phyloP scores from a whole-genome alignment of 169 alveolate genomes.

The Plasmodium vivax region DNA sequence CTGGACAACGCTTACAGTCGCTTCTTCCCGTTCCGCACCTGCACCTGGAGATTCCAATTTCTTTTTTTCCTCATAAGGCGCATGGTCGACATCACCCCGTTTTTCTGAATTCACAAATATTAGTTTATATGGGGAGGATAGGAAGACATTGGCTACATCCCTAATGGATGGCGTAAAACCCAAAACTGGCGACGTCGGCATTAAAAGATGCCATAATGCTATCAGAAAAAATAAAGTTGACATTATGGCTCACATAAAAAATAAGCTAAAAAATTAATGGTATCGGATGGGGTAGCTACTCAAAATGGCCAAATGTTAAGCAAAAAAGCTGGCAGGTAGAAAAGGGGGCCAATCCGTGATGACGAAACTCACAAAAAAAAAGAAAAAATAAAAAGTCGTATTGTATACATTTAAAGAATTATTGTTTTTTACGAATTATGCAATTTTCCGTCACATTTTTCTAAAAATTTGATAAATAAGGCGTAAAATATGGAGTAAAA shows the following conservation, averaged over 20 bases:
- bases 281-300: not conserved
- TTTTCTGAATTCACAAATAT: not conserved
- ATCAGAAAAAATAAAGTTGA: not conserved
- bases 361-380: not conserved
- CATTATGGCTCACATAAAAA: not conserved
- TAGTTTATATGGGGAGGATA: not conserved
- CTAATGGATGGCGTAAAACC: constrained; percentile 4
- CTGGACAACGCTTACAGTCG: not conserved
- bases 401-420: not conserved
- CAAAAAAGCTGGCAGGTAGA: not conserved
- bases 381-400: not conserved
- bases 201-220: not conserved
- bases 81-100: not conserved
- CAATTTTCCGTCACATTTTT: not conserved
- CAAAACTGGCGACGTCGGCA: not conserved
- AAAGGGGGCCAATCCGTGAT: not conserved
- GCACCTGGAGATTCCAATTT: not conserved
- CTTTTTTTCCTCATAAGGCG: not conserved
- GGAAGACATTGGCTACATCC: not conserved
- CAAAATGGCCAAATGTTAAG: not conserved
- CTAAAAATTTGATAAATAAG: not conserved
- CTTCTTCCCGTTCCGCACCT: not conserved
- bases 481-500: not conserved
- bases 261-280: not conserved
- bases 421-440: not conserved